A percentile compares a stretch with the other conserved stretches of the same genome.
Evolutionary conservation across 495 filamentous ascomycete genomes (phyloP).

Genomic region (Annulohypoxylon maeteangense): DNA sequence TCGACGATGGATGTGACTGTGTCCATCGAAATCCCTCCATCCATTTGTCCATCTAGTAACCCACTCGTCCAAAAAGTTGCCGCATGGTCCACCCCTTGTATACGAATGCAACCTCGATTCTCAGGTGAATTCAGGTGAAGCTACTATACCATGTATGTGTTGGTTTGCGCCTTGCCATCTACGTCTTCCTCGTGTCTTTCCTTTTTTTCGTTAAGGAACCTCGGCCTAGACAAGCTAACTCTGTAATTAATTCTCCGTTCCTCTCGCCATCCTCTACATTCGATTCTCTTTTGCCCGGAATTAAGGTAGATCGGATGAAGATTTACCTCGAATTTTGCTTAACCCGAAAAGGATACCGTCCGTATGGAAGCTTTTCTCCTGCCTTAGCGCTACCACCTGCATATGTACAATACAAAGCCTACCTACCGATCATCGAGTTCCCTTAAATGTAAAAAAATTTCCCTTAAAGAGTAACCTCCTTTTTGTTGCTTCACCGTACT

Average conservation of each 20-base stretch:
- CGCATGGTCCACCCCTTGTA: conserved; percentile 36
- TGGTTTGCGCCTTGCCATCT: conserved; percentile 14
- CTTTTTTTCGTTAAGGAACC: not conserved
- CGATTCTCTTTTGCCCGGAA: not conserved
- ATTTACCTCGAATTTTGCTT: conserved; percentile 24
- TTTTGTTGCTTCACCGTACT: conserved; percentile 11
- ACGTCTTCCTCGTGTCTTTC: not conserved
- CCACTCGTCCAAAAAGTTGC: conserved; percentile 38
- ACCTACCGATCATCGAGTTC: conserved; percentile 12
- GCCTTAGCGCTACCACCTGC: conserved; percentile 44
- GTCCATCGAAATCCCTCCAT: conserved; percentile 30
- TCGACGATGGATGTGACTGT: conserved; percentile 26
- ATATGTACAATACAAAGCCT: conserved; percentile 25
- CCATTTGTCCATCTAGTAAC: conserved; percentile 28
- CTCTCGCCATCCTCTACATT: not conserved
- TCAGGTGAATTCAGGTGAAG: conserved; percentile 48
- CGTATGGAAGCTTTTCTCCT: conserved; percentile 43
- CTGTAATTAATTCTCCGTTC: not conserved
- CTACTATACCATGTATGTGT: conserved; percentile 35
- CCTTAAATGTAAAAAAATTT: conserved; percentile 14
- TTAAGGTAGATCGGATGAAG: conserved; percentile 39
- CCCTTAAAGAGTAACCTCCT: conserved; percentile 33
- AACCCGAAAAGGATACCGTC: conserved; percentile 38
- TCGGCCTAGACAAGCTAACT: not conserved
- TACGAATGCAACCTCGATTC: conserved; percentile 40